Base-by-base conservation (phyloP, 768 basidiomycete genomes). In the Leccinum obscurum region DNA sequence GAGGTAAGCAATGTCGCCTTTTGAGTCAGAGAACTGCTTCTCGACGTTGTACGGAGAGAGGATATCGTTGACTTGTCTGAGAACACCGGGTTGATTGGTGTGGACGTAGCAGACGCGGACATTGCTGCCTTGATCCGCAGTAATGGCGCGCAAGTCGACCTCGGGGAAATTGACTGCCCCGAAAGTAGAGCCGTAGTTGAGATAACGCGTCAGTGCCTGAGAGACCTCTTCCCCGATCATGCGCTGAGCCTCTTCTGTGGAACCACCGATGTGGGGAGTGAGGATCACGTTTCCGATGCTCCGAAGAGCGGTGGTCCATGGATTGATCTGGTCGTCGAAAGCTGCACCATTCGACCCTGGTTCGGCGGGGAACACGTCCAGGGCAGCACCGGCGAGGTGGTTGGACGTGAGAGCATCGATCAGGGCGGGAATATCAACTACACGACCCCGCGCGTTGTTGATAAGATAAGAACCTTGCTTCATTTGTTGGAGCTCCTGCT, bases 161-260 rank as follows among this genome's bases (percentile, higher is more conserved):
- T 98, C 96, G 53, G 97, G 96, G 86, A 99, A 98, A 80, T 98
- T 98, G 81, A 98, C 97, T 3, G 94, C 89, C 52, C 95, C 94
- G 58, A 93, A 62, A 3, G 93, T 92, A 26, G 94, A 88, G 54
- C 97, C 97, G 71, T 88, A 93, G 76, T 88, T 90, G 73, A 98
- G 86, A 77, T 98, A 99, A 57, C 95, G 89, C 24, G 83, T 80
- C 48, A 99, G 78, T 3, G 95, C 87, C 35, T 84, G 82, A 5
- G 93, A 85, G 52, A 99, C 97, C 75, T 99, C 97, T 59, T 93
- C 88, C 14, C 97, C 97, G 61, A 99, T 98, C 86, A 95, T 93
- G 56, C 87, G 84, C 76, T 99, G 97, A 6, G 97, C 97, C 74
- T 99, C 97, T 74, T 99, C 97, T 17, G 97, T 99, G 32, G 96